Base-by-base conservation (phyloP, 129 eudicot species). In the Pittosporum tobira region DNA sequence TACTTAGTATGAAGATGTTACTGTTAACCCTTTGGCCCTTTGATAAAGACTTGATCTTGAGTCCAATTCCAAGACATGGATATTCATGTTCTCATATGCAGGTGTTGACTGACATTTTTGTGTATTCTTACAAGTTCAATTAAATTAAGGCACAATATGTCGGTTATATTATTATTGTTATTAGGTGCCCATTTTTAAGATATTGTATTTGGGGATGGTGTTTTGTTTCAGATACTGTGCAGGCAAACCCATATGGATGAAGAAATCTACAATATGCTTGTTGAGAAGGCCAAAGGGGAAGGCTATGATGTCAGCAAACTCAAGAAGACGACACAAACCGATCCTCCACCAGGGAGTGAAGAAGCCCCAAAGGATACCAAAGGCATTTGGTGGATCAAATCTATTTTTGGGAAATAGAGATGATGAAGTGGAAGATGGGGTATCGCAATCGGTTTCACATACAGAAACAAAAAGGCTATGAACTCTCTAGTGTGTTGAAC, bases 371-470 rank as follows among this genome's bases (percentile, higher is more conserved):
- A 69, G 53, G 94, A 90, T 30, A 73, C 80, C 23, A 87, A 81
- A 70, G 98, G 98, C 40, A 43, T 83, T 12, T 91, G 98, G 98
- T 91, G 98, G 98, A 23, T 83, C 43, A 87, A 91, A 66, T 91
- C 94, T 2, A 13, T 87, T 18, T 34, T 91, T 0, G 98, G 98
- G 9, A 86, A 63, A 38, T 85, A 63, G 57, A 55, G 19, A 9
- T 11, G 49, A 45, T 3, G 10, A 15, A n/a, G n/a, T n/a, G n/a
- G n/a, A n/a, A n/a, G n/a, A n/a, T n/a, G n/a, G n/a, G n/a, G n/a
- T n/a, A n/a, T n/a, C n/a, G n/a, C n/a, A n/a, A n/a, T n/a, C n/a
- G n/a, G n/a, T n/a, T n/a, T n/a, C 20, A 16, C 0, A 15, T 0
- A 19, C 4, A 44, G 48, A 19, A 30, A 30, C 36, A 2, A 8